phyloP scores from a whole-genome alignment of 2,329 filamentous ascomycete species.

The Dactylonectria estremocensis region DNA sequence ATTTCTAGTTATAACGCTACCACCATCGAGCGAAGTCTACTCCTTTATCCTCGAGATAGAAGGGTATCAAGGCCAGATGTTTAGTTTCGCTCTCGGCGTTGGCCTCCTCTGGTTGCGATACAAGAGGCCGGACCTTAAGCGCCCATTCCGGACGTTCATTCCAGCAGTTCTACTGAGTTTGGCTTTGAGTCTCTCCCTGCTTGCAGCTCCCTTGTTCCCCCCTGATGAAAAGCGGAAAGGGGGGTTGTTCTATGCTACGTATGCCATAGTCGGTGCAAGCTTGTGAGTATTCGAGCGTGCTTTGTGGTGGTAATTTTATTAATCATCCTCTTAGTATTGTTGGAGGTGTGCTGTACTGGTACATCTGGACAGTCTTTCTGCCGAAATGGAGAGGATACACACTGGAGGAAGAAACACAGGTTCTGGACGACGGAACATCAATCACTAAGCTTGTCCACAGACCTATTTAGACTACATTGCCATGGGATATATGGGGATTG shows the following conservation, averaged over 20 bases:
- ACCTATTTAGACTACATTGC: background rate
- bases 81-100: slow-evolving; percentile 68
- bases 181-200: slow-evolving; percentile 57
- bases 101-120: slow-evolving; percentile 74
- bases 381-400: slow-evolving; percentile 72
- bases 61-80: slow-evolving; percentile 75
- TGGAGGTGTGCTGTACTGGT: slow-evolving; percentile 77
- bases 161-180: slow-evolving; percentile 64
- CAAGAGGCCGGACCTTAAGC: slow-evolving; percentile 70
- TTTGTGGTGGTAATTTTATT: background rate
- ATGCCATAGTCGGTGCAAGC: slow-evolving; percentile 66
- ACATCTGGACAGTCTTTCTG: slow-evolving; percentile 73
- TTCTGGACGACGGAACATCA: slow-evolving; percentile 76
- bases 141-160: slow-evolving; percentile 73
- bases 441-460: slow-evolving; percentile 68
- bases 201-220: slow-evolving; percentile 75
- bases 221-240: slow-evolving; percentile 61
- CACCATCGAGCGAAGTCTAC: slow-evolving; percentile 77
- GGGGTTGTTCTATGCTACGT: slow-evolving; percentile 67
- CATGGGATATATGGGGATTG: background rate
- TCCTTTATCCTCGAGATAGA: slow-evolving; percentile 82
- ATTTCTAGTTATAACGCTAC: slow-evolving; percentile 75
- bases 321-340: slow-evolving; percentile 60
- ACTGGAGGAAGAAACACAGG: slow-evolving; percentile 73
- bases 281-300: slow-evolving; percentile 61